Evolutionary conservation across 257 asterid genomes (phyloP), one percentile per base, ranked within the genome.

Genomic region (Lantana camara): DNA sequence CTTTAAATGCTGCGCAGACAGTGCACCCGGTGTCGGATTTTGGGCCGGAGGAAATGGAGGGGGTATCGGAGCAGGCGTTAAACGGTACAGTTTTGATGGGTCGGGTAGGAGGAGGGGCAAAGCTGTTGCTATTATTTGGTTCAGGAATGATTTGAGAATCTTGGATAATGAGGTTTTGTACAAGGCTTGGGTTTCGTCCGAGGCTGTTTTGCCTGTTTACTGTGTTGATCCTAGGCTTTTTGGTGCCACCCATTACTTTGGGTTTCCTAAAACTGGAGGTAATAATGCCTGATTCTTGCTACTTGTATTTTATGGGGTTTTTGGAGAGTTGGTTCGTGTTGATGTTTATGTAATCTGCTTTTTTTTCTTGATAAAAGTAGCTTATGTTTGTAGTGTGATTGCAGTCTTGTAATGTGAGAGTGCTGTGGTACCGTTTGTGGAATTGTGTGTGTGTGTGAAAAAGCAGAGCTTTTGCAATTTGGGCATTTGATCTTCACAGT

Each of bases 241-340:
- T 35, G 73, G 71, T 16, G 58, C 83, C 5, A 87, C 99, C 9
- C 80, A 80, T 77, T 63, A 76, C 87, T 93, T 93, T 57, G 95
- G 83, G 9, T 81, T 93, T 59, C 97, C 99, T 27, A 93, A 90
- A 81, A 93, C 95, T 66, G 99, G 99, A 85, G 97, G 99, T 93
- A 59, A 19, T 0, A n/a, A n/a, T n/a, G n/a, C n/a, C n/a, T n/a
- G n/a, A n/a, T n/a, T n/a, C n/a, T n/a, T n/a, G n/a, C n/a, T n/a
- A n/a, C n/a, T 11, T 50, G 3, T 3, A 53, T 0, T 9, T 10
- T 11, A n/a, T 13, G 7, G 17, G 44, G 5, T 23, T n/a, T 64
- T 59, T 40, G 32, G 19, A 5, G 20, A 57, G 21, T 35, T 50
- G 40, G n/a, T 19, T 40, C 2, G 40, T 35, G n/a, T n/a, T n/a